Conservation (phyloP, 192 early-diverging fungal species). For the Gigaspora rosea region DNA sequence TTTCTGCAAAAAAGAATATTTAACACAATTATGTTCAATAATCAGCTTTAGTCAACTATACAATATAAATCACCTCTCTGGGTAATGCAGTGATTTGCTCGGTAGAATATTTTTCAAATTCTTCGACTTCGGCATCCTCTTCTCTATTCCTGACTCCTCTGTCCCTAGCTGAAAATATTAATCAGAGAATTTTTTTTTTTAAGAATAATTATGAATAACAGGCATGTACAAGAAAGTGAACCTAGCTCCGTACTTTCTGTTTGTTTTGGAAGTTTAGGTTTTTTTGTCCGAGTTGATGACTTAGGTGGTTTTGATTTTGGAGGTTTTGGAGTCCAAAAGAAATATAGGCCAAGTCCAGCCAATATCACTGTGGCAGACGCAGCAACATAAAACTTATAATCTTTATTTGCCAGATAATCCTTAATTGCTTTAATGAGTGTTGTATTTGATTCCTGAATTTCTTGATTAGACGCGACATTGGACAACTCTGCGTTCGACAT, state of each 20-base stretch:
- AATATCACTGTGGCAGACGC: conserved; percentile 58
- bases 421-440: conserved; percentile 37
- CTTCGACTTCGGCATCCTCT: conserved; percentile 33
- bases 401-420: conserved; percentile 57
- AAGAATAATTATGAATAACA: neutral
- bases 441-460: neutral
- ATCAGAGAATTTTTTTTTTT: no score
- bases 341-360: conserved; percentile 68
- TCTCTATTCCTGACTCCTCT: neutral
- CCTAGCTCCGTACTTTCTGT: conserved; percentile 30
- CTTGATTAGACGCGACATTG: conserved; percentile 20
- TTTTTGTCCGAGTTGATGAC: conserved; percentile 48
- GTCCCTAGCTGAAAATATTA: conserved; percentile 32
- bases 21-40: neutral
- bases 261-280: conserved; percentile 42
- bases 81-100: conserved; percentile 40
- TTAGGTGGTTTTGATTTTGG: conserved; percentile 42
- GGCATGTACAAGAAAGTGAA: conserved; percentile 1
- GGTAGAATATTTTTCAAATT: conserved; percentile 40
- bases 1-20: conserved; percentile 40
- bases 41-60: neutral
- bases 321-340: conserved; percentile 49
- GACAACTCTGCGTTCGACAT: neutral
- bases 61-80: conserved; percentile 34
- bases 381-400: conserved; percentile 74